phyloP scores from a whole-genome alignment of 2,329 filamentous ascomycete genomes.

The Pseudogymnoascus verrucosus region DNA sequence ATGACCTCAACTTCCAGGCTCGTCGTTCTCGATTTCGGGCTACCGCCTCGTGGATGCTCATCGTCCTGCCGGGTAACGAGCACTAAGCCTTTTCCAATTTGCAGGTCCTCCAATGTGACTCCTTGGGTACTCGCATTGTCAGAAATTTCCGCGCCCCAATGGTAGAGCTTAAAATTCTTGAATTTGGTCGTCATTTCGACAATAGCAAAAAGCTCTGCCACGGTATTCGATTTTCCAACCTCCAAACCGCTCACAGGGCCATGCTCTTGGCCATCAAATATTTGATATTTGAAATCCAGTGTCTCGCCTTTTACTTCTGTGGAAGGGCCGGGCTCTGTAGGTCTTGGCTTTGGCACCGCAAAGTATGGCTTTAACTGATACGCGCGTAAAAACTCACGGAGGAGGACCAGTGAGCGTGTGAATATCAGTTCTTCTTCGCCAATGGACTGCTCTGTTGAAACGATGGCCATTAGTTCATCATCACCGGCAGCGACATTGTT shows the following conservation, averaged over 20 bases:
- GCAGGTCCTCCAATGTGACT: constrained; percentile 60
- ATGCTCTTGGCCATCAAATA: constrained; percentile 54
- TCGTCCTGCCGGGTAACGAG: constrained; percentile 55
- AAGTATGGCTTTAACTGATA: constrained; percentile 55
- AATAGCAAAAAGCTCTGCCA: constrained; percentile 58
- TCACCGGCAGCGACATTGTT: constrained; percentile 36
- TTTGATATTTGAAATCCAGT: constrained; percentile 65
- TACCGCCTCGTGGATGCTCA: constrained; percentile 33
- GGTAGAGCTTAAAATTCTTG: constrained; percentile 66
- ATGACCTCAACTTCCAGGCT: constrained; percentile 72
- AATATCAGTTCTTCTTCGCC: constrained; percentile 55
- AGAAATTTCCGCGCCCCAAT: constrained; percentile 57
- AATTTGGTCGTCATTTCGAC: constrained; percentile 66
- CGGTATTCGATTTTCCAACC: constrained; percentile 65
- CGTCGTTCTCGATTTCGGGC: constrained; percentile 44
- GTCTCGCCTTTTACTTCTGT: constrained; percentile 47
- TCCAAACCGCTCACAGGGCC: constrained; percentile 53
- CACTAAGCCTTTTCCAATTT: constrained; percentile 55
- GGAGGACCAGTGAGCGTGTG: constrained; percentile 58
- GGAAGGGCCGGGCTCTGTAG: constrained; percentile 21
- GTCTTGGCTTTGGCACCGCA: constrained; percentile 47
- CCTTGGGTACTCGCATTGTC: constrained; percentile 51
- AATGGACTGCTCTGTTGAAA: constrained; percentile 40
- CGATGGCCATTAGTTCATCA: constrained; percentile 46
- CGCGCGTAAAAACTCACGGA: constrained; percentile 58